Conservation (phyloP, 208 protist genomes). For the Trypanosoma cruzi region DNA sequence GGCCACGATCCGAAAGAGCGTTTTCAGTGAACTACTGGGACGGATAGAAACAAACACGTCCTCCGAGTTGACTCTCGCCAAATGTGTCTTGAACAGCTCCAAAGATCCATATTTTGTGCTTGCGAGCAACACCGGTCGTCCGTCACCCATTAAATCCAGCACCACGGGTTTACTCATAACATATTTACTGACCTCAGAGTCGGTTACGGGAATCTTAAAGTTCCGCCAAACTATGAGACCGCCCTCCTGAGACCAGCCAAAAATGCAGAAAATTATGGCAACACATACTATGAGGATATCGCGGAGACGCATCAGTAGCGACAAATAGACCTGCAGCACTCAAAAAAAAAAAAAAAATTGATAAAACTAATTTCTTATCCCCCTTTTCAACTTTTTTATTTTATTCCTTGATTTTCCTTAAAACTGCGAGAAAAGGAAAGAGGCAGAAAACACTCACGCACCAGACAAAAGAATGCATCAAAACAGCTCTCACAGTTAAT, state of each 20-base stretch:
- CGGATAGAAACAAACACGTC: constrained; percentile 47
- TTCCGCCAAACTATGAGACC: constrained; percentile 59
- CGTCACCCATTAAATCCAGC: constrained; percentile 52
- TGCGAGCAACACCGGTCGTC: constrained; percentile 49
- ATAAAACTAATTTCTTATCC: neutral
- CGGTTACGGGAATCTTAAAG: constrained; percentile 58
- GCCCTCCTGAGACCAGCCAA: constrained; percentile 84
- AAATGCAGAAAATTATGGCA: constrained; percentile 71
- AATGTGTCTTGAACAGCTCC: constrained; percentile 49
- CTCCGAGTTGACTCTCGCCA: constrained; percentile 44
- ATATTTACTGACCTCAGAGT: constrained; percentile 33
- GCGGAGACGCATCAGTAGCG: constrained; percentile 68
- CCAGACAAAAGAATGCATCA: neutral
- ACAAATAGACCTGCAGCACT: neutral
- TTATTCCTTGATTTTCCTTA: neutral
- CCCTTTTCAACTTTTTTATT: neutral
- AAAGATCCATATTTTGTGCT: constrained; percentile 38
- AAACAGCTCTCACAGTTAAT: neutral
- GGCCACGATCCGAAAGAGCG: constrained; percentile 49
- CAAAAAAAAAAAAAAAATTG: neutral
- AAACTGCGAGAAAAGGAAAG: neutral
- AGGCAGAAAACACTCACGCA: neutral
- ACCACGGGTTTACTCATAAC: constrained; percentile 73
- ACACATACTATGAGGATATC: constrained; percentile 75
- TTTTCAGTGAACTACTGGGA: constrained; percentile 20